phyloP scores from a whole-genome alignment of 495 filamentous ascomycete species.

The Trichoderma gamsii region DNA sequence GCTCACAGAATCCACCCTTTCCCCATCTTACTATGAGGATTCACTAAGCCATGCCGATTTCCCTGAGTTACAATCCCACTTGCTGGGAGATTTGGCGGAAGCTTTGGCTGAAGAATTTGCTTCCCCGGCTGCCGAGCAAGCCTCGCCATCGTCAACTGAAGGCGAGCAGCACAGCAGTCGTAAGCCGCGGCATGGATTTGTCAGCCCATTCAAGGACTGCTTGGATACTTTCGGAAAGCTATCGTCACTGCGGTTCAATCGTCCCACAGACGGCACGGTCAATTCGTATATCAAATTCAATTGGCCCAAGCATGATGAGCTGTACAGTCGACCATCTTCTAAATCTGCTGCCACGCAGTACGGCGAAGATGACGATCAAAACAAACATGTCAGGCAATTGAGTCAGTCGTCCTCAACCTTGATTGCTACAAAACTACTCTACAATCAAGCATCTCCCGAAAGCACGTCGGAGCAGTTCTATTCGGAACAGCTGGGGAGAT shows the following conservation, averaged over 20 bases:
- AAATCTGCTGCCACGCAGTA: not conserved
- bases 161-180: not conserved
- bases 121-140: not conserved
- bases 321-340: not conserved
- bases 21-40: too few species aligned
- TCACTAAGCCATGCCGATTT: too few species aligned
- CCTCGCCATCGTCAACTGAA: not conserved
- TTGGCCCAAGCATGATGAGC: not conserved
- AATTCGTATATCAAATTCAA: constrained; percentile 16
- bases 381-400: not conserved
- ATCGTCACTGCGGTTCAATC: not conserved
- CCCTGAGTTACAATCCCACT: too few species aligned
- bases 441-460: not conserved
- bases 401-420: not conserved
- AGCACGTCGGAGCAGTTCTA: not conserved
- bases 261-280: not conserved
- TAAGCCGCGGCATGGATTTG: not conserved
- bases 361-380: not conserved
- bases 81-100: too few species aligned
- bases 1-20: too few species aligned
- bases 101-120: too few species aligned
- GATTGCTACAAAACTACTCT: not conserved
- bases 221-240: not conserved
- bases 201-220: constrained; percentile 10
- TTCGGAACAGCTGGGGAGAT: not conserved